These are phyloP conservation scores for Dactylella cylindrospora DNA, from an alignment of 2,329 filamentous ascomycete genomes.

Conservation along the genomic window DNA sequence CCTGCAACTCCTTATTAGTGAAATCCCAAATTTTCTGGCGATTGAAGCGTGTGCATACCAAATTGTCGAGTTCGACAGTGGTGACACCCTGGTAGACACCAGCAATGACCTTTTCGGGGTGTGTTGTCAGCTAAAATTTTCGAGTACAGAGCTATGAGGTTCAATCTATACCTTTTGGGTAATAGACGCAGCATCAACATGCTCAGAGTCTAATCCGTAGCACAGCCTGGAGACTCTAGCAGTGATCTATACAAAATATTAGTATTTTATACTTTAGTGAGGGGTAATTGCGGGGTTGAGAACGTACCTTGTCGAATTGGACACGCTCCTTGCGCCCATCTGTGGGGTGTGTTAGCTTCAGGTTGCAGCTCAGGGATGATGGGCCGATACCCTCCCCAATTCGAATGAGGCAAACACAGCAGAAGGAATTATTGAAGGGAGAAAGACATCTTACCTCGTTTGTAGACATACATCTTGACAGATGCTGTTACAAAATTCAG, in stretches of 20 bases:
- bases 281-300: not conserved
- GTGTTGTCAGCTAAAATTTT: not conserved
- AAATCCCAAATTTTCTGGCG: not conserved
- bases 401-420: not conserved
- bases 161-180: slow-evolving; percentile 71
- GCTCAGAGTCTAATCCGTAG: slow-evolving; percentile 92
- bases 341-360: slow-evolving; percentile 53
- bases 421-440: not conserved
- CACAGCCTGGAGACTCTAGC: slow-evolving; percentile 95
- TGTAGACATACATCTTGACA: slow-evolving; percentile 63
- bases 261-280: not conserved
- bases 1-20: slow-evolving; percentile 59
- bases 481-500: not conserved
- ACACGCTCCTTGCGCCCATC: slow-evolving; percentile 99
- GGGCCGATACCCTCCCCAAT: not conserved
- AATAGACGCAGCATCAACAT: slow-evolving; percentile 96
- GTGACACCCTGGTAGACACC: slow-evolving; percentile 98
- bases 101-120: slow-evolving; percentile 69
- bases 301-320: slow-evolving; percentile 81
- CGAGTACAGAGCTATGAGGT: not conserved
- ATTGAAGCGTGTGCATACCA: slow-evolving; percentile 63
- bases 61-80: slow-evolving; percentile 91
- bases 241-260: slow-evolving; percentile 66
- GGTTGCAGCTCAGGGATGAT: slow-evolving; percentile 6
- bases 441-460: slow-evolving; percentile 59